phyloP scores from a whole-genome alignment of 2,329 filamentous ascomycete species.

The Albifimbria verrucaria region DNA sequence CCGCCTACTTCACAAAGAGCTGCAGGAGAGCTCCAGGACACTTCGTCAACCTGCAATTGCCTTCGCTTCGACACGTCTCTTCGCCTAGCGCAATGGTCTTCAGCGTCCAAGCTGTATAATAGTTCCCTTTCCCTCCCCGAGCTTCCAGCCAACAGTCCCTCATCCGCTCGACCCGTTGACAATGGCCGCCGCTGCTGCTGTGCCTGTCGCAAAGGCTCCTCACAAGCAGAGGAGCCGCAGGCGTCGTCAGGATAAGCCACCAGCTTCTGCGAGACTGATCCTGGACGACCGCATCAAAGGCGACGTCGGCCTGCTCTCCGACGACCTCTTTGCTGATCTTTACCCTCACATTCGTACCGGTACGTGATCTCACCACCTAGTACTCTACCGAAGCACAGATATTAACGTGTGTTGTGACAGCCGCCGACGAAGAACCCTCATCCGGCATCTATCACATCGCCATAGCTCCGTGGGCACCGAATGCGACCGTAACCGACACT shows the following conservation, averaged over 20 bases:
- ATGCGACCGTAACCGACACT: slow-evolving; percentile 54
- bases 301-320: slow-evolving; percentile 80
- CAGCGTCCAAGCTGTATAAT: not conserved
- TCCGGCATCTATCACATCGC: slow-evolving; percentile 61
- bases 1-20: too few species aligned
- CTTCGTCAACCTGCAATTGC: too few species aligned
- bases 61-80: too few species aligned
- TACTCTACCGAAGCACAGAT: not conserved
- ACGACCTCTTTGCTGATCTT: slow-evolving; percentile 79
- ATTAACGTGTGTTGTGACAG: slow-evolving; percentile 12
- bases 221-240: slow-evolving; percentile 45
- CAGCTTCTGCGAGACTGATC: slow-evolving; percentile 75
- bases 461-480: slow-evolving; percentile 70
- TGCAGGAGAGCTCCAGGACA: too few species aligned
- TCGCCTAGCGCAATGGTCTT: not conserved
- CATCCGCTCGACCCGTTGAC: slow-evolving; percentile 2
- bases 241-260: slow-evolving; percentile 65
- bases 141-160: not conserved
- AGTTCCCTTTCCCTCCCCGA: not conserved
- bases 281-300: slow-evolving; percentile 83
- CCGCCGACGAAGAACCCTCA: slow-evolving; percentile 28
- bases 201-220: slow-evolving; percentile 19
- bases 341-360: slow-evolving; percentile 61
- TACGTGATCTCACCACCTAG: slow-evolving; percentile 32
- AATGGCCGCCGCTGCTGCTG: slow-evolving; percentile 28